phyloP scores from a whole-genome alignment of 2,329 filamentous ascomycete species.

The Endothia cerciana region DNA sequence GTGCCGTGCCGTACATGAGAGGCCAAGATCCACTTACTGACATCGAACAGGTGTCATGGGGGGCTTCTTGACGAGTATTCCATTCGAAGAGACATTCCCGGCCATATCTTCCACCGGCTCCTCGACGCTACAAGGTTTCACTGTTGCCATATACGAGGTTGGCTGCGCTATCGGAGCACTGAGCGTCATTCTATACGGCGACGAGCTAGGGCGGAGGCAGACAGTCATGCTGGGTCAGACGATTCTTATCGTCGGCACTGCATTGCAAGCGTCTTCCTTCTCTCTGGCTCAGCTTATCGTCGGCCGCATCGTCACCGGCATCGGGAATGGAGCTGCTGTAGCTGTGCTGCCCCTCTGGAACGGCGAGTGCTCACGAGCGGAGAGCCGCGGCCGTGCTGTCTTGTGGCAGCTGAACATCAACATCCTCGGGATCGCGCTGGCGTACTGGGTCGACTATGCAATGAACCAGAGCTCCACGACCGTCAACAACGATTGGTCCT shows the following conservation, averaged over 20 bases:
- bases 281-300: conserved; percentile 5
- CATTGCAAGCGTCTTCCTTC: conserved; percentile 14
- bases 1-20: not conserved
- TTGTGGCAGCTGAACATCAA: conserved; percentile 19
- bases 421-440: conserved; percentile 54
- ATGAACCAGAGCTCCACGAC: conserved; percentile 55
- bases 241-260: conserved; percentile 14
- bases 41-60: conserved; percentile 10
- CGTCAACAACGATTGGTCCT: conserved; percentile 41
- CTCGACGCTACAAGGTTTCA: conserved; percentile 15
- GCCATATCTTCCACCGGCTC: conserved; percentile 6
- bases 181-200: conserved; percentile 6
- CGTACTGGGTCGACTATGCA: conserved; percentile 65
- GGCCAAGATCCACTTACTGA: not conserved
- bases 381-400: conserved; percentile 13
- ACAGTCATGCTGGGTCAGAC: conserved; percentile 14
- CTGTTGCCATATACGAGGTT: conserved; percentile 12
- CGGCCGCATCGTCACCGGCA: conserved; percentile 11
- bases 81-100: conserved; percentile 9
- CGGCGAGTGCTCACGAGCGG: conserved; percentile 11
- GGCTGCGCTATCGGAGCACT: conserved; percentile 14
- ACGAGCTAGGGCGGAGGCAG: conserved; percentile 4
- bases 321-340: conserved; percentile 10
- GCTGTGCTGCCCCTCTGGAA: conserved; percentile 18
- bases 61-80: conserved; percentile 7